These are phyloP conservation scores for Lactarius quietus DNA, from an alignment of 768 basidiomycete species.

Conservation along the genomic window DNA sequence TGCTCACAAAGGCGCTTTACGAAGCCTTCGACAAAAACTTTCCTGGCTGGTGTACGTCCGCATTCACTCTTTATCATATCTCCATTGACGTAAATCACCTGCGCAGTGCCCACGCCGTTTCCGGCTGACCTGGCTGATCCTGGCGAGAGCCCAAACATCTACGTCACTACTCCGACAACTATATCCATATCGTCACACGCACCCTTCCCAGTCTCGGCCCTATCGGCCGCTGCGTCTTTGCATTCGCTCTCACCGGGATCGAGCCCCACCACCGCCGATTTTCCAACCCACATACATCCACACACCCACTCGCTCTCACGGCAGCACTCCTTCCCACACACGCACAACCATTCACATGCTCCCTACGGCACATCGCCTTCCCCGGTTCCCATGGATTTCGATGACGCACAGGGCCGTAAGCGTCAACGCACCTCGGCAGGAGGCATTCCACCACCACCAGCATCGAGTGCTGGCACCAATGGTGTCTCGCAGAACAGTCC, in stretches of 20 bases:
- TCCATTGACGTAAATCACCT: not conserved
- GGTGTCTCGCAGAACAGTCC: conserved; percentile 2
- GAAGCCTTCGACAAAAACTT: conserved; percentile 57
- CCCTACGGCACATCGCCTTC: conserved; percentile 34
- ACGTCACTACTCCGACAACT: conserved; percentile 58
- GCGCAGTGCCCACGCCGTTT: conserved; percentile 39
- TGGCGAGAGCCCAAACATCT: conserved; percentile 59
- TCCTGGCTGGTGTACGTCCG: conserved; percentile 48
- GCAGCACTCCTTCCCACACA: conserved; percentile 59
- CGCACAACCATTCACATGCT: conserved; percentile 31
- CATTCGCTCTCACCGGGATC: conserved; percentile 48
- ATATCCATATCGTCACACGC: conserved; percentile 35
- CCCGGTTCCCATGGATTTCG: conserved; percentile 34
- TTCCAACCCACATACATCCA: conserved; percentile 33
- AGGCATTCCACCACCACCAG: conserved; percentile 6
- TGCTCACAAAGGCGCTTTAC: conserved; percentile 57
- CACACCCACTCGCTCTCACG: conserved; percentile 46
- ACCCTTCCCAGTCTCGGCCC: conserved; percentile 39
- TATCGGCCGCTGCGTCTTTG: conserved; percentile 42
- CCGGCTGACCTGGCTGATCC: conserved; percentile 51
- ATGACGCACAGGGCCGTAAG: conserved; percentile 39
- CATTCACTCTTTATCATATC: not conserved
- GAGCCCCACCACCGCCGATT: conserved; percentile 52
- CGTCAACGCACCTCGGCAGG: conserved; percentile 44
- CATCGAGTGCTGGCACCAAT: conserved; percentile 11